A percentile compares a stretch with the other conserved stretches of the same genome.
Evolutionary conservation across 768 basidiomycete species (phyloP).

Genomic region (Tephrocybe sp.): DNA sequence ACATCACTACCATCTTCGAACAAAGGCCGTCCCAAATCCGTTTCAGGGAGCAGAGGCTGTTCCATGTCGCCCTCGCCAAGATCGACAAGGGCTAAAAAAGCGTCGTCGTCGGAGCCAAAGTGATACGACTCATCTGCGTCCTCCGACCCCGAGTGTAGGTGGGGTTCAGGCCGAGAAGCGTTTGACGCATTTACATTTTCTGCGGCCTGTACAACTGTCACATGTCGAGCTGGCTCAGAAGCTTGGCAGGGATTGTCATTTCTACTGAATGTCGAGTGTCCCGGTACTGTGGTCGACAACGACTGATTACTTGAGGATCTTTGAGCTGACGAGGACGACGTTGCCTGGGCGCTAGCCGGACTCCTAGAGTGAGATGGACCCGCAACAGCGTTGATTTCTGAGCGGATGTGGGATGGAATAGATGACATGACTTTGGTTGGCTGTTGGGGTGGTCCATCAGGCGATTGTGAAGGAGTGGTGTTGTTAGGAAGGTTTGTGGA

Average conservation of each 20-base stretch:
- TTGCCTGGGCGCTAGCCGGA: slow-evolving; percentile 11
- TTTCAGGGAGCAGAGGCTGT: slow-evolving; percentile 40
- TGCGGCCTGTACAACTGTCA: not conserved
- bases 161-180: slow-evolving; percentile 8
- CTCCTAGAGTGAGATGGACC: slow-evolving; percentile 12
- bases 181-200: slow-evolving; percentile 6
- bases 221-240: not conserved
- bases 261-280: not conserved
- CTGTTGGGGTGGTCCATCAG: slow-evolving; percentile 18
- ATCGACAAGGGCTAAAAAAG: slow-evolving; percentile 59
- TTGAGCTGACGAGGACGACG: slow-evolving; percentile 1
- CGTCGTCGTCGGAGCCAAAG: slow-evolving; percentile 67
- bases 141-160: not conserved
- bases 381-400: slow-evolving; percentile 20
- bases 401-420: slow-evolving; percentile 40
- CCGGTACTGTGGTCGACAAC: not conserved
- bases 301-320: slow-evolving; percentile 1
- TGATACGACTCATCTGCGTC: slow-evolving; percentile 42
- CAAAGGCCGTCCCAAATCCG: slow-evolving; percentile 44
- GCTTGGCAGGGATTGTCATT: not conserved
- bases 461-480: slow-evolving; percentile 9
- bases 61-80: slow-evolving; percentile 48
- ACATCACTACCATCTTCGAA: slow-evolving; percentile 30
- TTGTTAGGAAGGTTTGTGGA: slow-evolving; percentile 2
- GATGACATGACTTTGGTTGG: slow-evolving; percentile 29